A percentile compares a stretch with the other conserved stretches of the same genome.
Conservation (phyloP, 2,329 filamentous ascomycete species). For the Apiospora kogelbergensis region DNA sequence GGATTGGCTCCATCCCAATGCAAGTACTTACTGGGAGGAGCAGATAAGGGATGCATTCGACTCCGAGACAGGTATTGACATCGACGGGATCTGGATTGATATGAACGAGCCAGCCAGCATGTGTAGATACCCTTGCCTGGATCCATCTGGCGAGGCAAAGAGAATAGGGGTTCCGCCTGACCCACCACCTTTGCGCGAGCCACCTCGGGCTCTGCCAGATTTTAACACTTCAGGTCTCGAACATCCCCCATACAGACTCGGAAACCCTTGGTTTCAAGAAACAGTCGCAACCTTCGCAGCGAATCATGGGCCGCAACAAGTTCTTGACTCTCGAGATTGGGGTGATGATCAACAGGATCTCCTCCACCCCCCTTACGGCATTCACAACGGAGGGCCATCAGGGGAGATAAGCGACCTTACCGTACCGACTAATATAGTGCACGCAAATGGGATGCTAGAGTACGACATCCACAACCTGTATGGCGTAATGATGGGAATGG, state of each 20-base stretch:
- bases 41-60: conserved; percentile 68
- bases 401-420: conserved; percentile 47
- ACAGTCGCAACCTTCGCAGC: not conserved
- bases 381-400: conserved; percentile 42
- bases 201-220: conserved; percentile 38
- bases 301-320: conserved; percentile 62
- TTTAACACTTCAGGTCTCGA: not conserved
- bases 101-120: conserved; percentile 57
- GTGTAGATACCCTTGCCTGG: conserved; percentile 55
- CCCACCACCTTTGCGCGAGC: conserved; percentile 61
- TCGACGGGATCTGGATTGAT: conserved; percentile 78
- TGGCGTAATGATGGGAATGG: conserved; percentile 71
- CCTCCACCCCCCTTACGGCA: not conserved
- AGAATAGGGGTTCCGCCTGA: conserved; percentile 54
- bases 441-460: conserved; percentile 65
- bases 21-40: conserved; percentile 66
- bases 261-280: not conserved
- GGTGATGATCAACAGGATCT: conserved; percentile 28
- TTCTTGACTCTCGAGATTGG: conserved; percentile 44
- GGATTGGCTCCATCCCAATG: conserved; percentile 72
- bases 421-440: conserved; percentile 65
- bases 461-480: conserved; percentile 80
- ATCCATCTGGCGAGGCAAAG: conserved; percentile 35
- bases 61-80: conserved; percentile 63
- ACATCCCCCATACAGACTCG: not conserved